Conservation (phyloP, 345 rosid genomes). For the Salix arbutifolia region DNA sequence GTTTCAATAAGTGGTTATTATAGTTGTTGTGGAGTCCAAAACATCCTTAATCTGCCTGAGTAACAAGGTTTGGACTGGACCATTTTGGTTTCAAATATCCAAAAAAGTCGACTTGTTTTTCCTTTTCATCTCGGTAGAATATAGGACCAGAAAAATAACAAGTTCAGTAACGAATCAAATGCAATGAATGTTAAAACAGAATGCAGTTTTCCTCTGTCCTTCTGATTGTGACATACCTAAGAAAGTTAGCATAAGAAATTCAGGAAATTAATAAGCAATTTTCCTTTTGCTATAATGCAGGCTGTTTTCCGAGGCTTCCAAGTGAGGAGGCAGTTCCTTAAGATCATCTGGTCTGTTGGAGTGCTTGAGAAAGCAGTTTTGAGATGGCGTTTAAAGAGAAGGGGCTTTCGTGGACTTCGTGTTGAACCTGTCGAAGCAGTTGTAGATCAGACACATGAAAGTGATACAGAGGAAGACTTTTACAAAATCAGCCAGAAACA, state of each 20-base stretch:
- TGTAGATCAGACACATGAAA: conserved; percentile 28
- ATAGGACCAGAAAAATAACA: neutral
- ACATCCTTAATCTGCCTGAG: neutral
- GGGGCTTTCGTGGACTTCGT: conserved; percentile 75
- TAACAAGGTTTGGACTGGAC: neutral
- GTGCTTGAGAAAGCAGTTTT: conserved; percentile 83
- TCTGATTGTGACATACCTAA: neutral
- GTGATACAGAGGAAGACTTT: conserved; percentile 66
- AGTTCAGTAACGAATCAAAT: neutral
- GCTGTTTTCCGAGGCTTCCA: conserved; percentile 86
- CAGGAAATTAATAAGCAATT: neutral
- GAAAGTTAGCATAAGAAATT: neutral
- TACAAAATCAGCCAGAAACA: conserved; percentile 69
- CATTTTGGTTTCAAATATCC: neutral
- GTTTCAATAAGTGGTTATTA: neutral
- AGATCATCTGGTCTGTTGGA: conserved; percentile 91
- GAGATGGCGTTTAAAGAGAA: conserved; percentile 87
- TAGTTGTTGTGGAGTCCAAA: neutral
- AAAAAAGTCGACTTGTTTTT: neutral
- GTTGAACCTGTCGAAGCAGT: conserved; percentile 37
- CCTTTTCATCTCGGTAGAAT: neutral
- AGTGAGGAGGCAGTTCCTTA: conserved; percentile 67
- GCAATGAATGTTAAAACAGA: neutral
- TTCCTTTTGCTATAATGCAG: conserved; percentile 38
- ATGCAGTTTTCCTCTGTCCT: neutral